Conservation (phyloP, 371 early-diverging fungal species). For the Mucor saturninus region DNA sequence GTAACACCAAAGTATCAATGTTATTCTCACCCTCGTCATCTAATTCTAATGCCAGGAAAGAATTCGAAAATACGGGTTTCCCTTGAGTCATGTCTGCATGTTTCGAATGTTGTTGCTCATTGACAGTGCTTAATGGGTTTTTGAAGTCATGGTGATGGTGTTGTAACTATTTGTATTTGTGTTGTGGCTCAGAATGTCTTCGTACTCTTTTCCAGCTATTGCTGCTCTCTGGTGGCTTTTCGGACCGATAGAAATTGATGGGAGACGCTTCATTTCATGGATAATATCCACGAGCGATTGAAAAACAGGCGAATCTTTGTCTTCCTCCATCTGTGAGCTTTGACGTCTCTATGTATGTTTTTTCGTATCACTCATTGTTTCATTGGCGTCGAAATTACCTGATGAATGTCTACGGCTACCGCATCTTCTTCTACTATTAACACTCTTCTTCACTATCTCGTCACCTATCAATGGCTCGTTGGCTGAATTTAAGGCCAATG, state of each 20-base stretch:
- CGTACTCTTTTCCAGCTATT: constrained; percentile 18
- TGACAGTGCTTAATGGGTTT: neutral
- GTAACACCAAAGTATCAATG: neutral
- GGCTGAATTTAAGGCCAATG: too few species aligned
- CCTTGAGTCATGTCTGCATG: neutral
- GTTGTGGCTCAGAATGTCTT: constrained; percentile 39
- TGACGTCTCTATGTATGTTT: constrained; percentile 1
- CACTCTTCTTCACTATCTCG: neutral
- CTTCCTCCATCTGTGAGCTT: constrained; percentile 7
- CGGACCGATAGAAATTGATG: constrained; percentile 14
- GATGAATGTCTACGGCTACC: constrained; percentile 15
- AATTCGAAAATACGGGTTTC: constrained; percentile 15
- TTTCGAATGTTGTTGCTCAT: constrained; percentile 10
- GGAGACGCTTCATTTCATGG: constrained; percentile 41
- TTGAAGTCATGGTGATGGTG: neutral
- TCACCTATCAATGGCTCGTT: too few species aligned
- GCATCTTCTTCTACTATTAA: constrained; percentile 9
- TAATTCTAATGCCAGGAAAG: constrained; percentile 17
- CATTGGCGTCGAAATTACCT: neutral
- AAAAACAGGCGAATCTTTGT: constrained; percentile 37
- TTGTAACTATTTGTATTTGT: neutral
- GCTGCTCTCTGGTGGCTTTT: neutral
- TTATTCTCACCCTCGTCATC: constrained; percentile 7
- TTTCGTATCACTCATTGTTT: neutral
- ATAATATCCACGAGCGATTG: constrained; percentile 50